Evolutionary conservation across 768 basidiomycete species (phyloP).

Genomic region (Baorangia bicolor): DNA sequence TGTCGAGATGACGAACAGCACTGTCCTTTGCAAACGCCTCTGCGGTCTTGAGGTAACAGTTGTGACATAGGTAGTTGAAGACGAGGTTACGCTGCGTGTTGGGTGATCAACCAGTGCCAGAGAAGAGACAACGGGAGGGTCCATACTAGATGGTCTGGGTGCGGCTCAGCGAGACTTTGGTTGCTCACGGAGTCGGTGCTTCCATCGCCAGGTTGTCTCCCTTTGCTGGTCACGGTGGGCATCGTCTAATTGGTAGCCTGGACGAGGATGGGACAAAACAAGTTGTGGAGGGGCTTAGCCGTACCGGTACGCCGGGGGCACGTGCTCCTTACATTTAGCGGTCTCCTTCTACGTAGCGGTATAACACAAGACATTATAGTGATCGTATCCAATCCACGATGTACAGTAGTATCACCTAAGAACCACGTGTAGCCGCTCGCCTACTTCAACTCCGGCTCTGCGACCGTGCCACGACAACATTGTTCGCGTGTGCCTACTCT

Average conservation of each 20-base stretch:
- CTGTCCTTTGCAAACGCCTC: constrained; percentile 65
- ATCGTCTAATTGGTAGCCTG: constrained; percentile 14
- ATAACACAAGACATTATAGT: neutral
- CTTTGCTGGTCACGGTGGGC: constrained; percentile 20
- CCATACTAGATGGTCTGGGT: constrained; percentile 47
- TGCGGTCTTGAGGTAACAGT: constrained; percentile 71
- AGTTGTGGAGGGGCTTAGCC: neutral
- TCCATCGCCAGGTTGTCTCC: constrained; percentile 9
- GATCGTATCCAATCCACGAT: neutral
- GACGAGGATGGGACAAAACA: neutral
- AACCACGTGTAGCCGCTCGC: neutral
- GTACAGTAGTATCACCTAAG: neutral
- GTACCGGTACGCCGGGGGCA: constrained; percentile 1
- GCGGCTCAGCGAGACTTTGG: constrained; percentile 31
- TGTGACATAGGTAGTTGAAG: constrained; percentile 74
- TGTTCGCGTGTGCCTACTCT: constrained; percentile 23
- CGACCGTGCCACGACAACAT: constrained; percentile 25
- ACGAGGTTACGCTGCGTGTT: constrained; percentile 59
- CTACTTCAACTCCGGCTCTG: constrained; percentile 39
- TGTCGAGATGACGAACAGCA: constrained; percentile 58
- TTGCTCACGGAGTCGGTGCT: constrained; percentile 14
- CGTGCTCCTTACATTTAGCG: constrained; percentile 13
- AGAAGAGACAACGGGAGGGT: neutral
- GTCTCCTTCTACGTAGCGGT: neutral
- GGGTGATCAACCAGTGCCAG: neutral